Conservation (phyloP, 441 rosid genomes). For the Erodium moschatum region DNA sequence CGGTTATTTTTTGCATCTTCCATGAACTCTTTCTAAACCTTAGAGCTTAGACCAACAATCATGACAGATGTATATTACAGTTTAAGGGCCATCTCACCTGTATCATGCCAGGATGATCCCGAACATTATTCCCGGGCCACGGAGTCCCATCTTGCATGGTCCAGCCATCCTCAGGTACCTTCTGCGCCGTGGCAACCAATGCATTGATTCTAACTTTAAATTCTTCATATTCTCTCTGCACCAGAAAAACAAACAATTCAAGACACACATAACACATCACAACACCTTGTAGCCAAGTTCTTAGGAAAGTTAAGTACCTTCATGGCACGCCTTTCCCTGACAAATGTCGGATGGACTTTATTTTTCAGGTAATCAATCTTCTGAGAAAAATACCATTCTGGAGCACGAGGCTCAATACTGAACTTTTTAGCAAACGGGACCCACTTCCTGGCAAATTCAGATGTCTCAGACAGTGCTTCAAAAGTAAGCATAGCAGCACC, state of each 20-base stretch:
- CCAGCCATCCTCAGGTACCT: conserved; percentile 99
- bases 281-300: background rate
- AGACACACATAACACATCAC: background rate
- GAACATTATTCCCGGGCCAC: conserved; percentile 87
- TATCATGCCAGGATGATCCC: conserved; percentile 98
- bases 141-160: conserved; percentile 98
- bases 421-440: conserved; percentile 89
- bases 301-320: conserved; percentile 44
- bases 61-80: background rate
- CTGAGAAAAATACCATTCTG: conserved; percentile 84
- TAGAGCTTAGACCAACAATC: background rate
- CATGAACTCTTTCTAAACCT: too few species aligned
- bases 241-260: conserved; percentile 10
- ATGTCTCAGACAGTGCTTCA: conserved; percentile 92
- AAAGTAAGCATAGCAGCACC: conserved; percentile 99
- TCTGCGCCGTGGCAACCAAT: conserved; percentile 75
- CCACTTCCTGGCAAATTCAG: conserved; percentile 93
- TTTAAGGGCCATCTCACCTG: conserved; percentile 44
- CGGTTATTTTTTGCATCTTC: too few species aligned
- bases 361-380: conserved; percentile 77
- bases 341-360: conserved; percentile 67
- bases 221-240: conserved; percentile 92
- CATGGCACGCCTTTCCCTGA: conserved; percentile 80
- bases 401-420: conserved; percentile 87
- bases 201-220: conserved; percentile 78